Evolutionary conservation across 352 stramenopile genomes (phyloP).

Genomic region (Phytophthora boehmeriae): DNA sequence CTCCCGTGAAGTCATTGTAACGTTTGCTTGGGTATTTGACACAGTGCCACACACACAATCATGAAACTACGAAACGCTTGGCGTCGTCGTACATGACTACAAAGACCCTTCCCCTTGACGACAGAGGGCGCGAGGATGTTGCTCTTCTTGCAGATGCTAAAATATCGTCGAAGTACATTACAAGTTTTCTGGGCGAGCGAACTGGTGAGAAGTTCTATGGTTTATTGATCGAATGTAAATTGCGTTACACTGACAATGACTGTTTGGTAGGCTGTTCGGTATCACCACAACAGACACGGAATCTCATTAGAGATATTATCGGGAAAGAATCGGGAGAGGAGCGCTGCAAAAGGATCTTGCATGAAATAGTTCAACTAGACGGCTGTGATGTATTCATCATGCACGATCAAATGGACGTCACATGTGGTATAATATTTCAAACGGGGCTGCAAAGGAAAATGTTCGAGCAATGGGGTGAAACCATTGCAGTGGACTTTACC

Average conservation of each 20-base stretch:
- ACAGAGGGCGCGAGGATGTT: slow-evolving; percentile 11
- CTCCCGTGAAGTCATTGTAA: background rate
- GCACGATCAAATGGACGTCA: slow-evolving; percentile 8
- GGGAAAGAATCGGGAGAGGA: slow-evolving; percentile 9
- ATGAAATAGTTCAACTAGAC: slow-evolving; percentile 17
- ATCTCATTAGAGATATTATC: slow-evolving; percentile 17
- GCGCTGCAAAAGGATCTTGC: slow-evolving; percentile 14
- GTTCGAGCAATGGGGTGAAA: slow-evolving; percentile 1
- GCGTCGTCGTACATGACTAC: slow-evolving; percentile 14
- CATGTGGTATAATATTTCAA: background rate
- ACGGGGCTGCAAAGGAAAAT: background rate
- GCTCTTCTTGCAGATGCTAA: slow-evolving; percentile 8
- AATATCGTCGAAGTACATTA: slow-evolving; percentile 3
- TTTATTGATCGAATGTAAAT: slow-evolving; percentile 1
- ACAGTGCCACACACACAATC: slow-evolving; percentile 5
- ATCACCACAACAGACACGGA: slow-evolving; percentile 17
- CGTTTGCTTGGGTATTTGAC: background rate
- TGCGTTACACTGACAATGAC: background rate
- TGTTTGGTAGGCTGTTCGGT: slow-evolving; percentile 7
- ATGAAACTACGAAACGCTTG: background rate
- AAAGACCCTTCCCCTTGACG: slow-evolving; percentile 7
- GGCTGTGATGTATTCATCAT: slow-evolving; percentile 10
- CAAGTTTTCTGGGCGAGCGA: slow-evolving; percentile 16
- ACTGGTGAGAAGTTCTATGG: slow-evolving; percentile 3
- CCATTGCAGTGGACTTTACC: background rate